Evolutionary conservation across 2,329 filamentous ascomycete genomes (phyloP), one percentile per base, ranked within the genome.

Genomic region (Diaporthe amygdali): DNA sequence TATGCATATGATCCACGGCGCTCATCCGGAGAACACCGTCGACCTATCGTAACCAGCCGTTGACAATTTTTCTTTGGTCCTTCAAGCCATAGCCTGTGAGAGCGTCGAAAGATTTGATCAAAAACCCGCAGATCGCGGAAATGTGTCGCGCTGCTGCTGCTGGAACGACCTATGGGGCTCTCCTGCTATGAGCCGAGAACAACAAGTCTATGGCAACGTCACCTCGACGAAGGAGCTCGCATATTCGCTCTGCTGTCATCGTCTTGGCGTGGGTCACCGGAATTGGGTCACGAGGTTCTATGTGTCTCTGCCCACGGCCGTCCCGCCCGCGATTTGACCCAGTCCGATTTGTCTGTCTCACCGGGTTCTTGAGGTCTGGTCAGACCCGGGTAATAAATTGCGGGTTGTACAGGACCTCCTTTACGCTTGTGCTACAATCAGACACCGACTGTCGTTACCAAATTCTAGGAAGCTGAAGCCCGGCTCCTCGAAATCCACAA

Each of bases 201-300:
- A 37, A 25, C 41, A 25, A 49, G n/a, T 37, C 41, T 37, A 15
- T 14, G 44, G 41, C 34, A 64, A 64, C 59, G 59, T 64, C 44
- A 64, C 59, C 41, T 3, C 17, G n/a, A 14, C 20, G 32, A 47
- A n/a, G 39, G 27, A 49, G n/a, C 44, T 64, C 30, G 41, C 14
- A 49, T 14, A 37, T 22, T 39, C 37, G 37, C 37, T 49, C 41
- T 64, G 44, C 30, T 49, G 59, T 64, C 59, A 64, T 64, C 14
- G 59, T 49, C 59, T 64, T 64, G 59, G 59, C 59, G 59, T 49
- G 41, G 59, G 30, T 37, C 59, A 64, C 27, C 41, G 30, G 20
- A 49, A 27, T 32, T 25, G 17, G 59, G 30, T 64, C 59, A 64
- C 44, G 41, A 25, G 59, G 30, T 44, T 44, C n/a, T 27, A 15